phyloP scores from a whole-genome alignment of 139 green algal genomes.

The Zygnema cylindricum region DNA sequence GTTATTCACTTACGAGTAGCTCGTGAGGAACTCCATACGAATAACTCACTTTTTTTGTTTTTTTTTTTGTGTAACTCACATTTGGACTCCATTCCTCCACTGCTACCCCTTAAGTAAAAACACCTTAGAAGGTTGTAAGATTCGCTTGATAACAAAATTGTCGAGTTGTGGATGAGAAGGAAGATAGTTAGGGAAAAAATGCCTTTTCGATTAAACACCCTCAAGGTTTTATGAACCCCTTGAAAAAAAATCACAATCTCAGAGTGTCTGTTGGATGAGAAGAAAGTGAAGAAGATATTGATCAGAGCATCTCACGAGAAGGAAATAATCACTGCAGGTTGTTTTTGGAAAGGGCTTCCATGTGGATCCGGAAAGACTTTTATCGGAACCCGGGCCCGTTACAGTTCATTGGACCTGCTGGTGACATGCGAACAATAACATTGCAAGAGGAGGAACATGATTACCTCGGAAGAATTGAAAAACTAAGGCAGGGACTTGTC shows the following conservation, averaged over 20 bases:
- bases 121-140: neutral
- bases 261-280: neutral
- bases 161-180: neutral
- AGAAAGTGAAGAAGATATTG: neutral
- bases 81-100: too few relatives aligned
- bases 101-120: too few relatives aligned
- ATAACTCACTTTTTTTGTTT: too few relatives aligned
- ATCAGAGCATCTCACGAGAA: neutral
- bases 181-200: neutral
- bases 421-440: constrained; percentile 62
- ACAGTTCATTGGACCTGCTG: constrained; percentile 63
- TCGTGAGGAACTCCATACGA: too few relatives aligned
- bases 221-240: neutral
- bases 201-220: neutral
- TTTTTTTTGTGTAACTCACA: too few relatives aligned
- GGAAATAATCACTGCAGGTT: constrained; percentile 32
- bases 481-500: neutral
- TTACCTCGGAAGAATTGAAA: constrained; percentile 1
- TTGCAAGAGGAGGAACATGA: constrained; percentile 50
- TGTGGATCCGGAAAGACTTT: constrained; percentile 67
- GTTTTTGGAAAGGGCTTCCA: neutral
- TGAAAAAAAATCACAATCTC: neutral
- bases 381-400: constrained; percentile 70
- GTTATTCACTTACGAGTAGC: too few relatives aligned
- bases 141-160: too few relatives aligned